A percentile compares a stretch with the other conserved stretches of the same genome.
Evolutionary conservation across 2,329 filamentous ascomycete species (phyloP).

Genomic region (Aspergillus pseudoglaucus): DNA sequence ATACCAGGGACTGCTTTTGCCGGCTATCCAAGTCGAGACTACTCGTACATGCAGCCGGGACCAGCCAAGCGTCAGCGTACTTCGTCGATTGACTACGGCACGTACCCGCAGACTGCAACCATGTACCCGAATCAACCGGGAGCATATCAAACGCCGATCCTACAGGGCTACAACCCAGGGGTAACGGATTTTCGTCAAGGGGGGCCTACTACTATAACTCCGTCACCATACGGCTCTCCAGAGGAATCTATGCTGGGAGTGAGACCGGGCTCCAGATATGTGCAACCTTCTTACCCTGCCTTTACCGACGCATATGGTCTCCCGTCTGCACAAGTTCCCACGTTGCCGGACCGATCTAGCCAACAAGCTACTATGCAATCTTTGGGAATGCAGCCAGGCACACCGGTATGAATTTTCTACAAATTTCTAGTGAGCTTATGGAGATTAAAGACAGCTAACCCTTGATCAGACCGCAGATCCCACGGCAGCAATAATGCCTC

Average conservation of each 20-base stretch:
- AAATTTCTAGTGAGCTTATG: constrained; percentile 14
- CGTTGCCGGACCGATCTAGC: constrained; percentile 30
- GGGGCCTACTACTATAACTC: constrained; percentile 8
- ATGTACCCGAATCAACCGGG: constrained; percentile 26
- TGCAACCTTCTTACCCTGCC: constrained; percentile 12
- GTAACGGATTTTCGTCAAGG: constrained; percentile 31
- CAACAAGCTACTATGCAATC: constrained; percentile 34
- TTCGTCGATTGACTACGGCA: constrained; percentile 30
- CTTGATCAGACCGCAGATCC: constrained; percentile 29
- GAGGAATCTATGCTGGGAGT: constrained; percentile 14
- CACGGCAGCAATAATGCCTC: constrained; percentile 30
- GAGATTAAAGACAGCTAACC: constrained; percentile 18
- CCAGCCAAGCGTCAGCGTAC: constrained; percentile 36
- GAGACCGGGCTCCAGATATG: constrained; percentile 12
- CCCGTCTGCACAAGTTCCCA: constrained; percentile 25
- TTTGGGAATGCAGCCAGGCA: constrained; percentile 31
- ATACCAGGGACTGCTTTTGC: constrained; percentile 27
- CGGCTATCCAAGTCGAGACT: constrained; percentile 31
- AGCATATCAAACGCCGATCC: constrained; percentile 28
- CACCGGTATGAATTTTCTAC: constrained; percentile 30
- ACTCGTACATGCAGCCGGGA: constrained; percentile 24
- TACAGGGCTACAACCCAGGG: constrained; percentile 29
- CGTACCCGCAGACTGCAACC: constrained; percentile 29
- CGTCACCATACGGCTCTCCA: constrained; percentile 12
- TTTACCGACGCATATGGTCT: constrained; percentile 24